Evolutionary conservation across 768 basidiomycete genomes (phyloP).

Genomic region (Dendrothele bispora): DNA sequence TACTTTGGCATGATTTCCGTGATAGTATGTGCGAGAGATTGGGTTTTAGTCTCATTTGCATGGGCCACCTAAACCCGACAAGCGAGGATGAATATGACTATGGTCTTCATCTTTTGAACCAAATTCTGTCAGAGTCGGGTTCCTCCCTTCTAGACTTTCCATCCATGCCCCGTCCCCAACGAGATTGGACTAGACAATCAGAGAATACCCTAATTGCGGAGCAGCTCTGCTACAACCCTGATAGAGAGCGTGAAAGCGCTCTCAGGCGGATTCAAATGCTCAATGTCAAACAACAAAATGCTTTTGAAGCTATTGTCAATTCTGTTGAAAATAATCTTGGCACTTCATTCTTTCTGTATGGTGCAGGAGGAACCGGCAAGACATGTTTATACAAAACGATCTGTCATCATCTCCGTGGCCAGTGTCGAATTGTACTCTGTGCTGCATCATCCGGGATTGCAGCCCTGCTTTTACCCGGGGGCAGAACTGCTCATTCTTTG

Average conservation of each 20-base stretch:
- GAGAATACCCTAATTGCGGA: conserved; percentile 31
- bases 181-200: conserved; percentile 21
- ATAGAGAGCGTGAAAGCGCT: conserved; percentile 6
- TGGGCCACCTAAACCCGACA: conserved; percentile 17
- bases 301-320: conserved; percentile 26
- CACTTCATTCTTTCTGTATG: neutral
- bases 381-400: conserved; percentile 30
- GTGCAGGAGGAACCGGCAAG: conserved; percentile 5
- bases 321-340: conserved; percentile 20
- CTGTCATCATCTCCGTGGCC: conserved; percentile 17
- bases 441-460: conserved; percentile 44
- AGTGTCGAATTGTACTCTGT: conserved; percentile 32
- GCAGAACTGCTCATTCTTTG: conserved; percentile 36
- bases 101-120: conserved; percentile 34
- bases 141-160: conserved; percentile 21
- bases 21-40: conserved; percentile 43
- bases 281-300: conserved; percentile 27
- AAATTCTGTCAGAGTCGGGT: conserved; percentile 24
- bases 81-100: conserved; percentile 33
- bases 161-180: conserved; percentile 29
- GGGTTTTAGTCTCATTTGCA: conserved; percentile 13
- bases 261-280: conserved; percentile 6
- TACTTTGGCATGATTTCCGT: conserved; percentile 37
- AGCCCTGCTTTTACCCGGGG: conserved; percentile 34
- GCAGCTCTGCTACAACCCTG: conserved; percentile 27